Percentiles rank a stretch among this genome's conserved stretches.
Conservation (phyloP, 108 stramenopile genomes). For the Mayamaea pseudoterrestris region DNA sequence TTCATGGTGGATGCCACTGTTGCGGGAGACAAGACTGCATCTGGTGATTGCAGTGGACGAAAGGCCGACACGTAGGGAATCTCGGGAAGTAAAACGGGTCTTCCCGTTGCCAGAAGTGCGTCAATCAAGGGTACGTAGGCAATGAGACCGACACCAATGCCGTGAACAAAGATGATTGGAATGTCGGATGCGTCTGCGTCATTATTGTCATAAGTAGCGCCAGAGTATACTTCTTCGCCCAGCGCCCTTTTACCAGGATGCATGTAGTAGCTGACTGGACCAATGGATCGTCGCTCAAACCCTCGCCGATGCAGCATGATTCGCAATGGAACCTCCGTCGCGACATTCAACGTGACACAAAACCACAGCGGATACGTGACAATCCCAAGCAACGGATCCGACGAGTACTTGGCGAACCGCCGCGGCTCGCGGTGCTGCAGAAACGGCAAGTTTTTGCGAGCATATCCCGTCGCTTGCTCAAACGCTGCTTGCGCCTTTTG, state of each 20-base stretch:
- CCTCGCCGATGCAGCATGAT: conserved; percentile 52
- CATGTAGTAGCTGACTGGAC: conserved; percentile 66
- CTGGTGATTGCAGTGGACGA: conserved; percentile 69
- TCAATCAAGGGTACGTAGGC: conserved; percentile 62
- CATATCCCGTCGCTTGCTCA: conserved; percentile 49
- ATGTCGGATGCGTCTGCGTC: conserved; percentile 17
- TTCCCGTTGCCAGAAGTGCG: conserved; percentile 40
- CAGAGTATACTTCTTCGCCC: conserved; percentile 8
- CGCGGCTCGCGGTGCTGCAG: conserved; percentile 40
- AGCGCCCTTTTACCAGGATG: too few species aligned
- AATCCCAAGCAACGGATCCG: conserved; percentile 66
- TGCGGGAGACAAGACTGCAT: conserved; percentile 57
- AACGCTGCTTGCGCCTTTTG: conserved; percentile 46
- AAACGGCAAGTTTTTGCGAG: conserved; percentile 24
- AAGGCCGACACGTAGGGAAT: conserved; percentile 73
- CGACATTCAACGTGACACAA: conserved; percentile 43
- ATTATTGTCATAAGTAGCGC: conserved; percentile 11
- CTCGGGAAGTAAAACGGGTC: conserved; percentile 70
- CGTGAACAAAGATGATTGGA: conserved; percentile 79
- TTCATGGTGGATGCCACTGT: conserved; percentile 59
- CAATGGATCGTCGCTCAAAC: conserved; percentile 47
- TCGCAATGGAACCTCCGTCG: conserved; percentile 54
- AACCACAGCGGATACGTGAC: conserved; percentile 62
- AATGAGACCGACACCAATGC: conserved; percentile 76
- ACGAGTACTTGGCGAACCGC: conserved; percentile 52